These are phyloP conservation scores for Ophiosphaerella herpotricha DNA, from an alignment of 2,329 filamentous ascomycete genomes.

Conservation along the genomic window DNA sequence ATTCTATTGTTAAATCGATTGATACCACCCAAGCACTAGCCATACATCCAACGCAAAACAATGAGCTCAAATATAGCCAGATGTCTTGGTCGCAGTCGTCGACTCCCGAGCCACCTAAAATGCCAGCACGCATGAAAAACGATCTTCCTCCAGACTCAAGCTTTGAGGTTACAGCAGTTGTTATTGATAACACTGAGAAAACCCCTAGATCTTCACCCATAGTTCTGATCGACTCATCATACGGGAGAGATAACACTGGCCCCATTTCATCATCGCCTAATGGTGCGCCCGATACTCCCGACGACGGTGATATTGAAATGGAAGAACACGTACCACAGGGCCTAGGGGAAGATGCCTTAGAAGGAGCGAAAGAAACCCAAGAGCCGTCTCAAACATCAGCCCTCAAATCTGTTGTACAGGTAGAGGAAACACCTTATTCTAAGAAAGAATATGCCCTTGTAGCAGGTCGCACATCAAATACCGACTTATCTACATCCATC, in stretches of 20 bases:
- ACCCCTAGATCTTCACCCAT: too few relatives aligned
- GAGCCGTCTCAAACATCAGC: neutral
- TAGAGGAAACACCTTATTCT: constrained; percentile 36
- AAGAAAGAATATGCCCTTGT: constrained; percentile 20
- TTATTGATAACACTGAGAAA: neutral
- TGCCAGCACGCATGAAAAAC: constrained; percentile 3
- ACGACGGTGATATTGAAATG: constrained; percentile 39
- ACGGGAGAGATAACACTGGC: constrained; percentile 9
- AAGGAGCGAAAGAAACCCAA: neutral
- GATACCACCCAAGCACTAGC: constrained; percentile 11
- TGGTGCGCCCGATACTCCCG: constrained; percentile 6
- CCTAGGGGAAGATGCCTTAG: constrained; percentile 28
- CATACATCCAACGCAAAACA: constrained; percentile 7
- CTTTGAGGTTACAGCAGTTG: constrained; percentile 8
- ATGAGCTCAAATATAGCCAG: constrained; percentile 12
- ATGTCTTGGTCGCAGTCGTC: constrained; percentile 28
- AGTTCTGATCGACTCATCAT: constrained; percentile 11
- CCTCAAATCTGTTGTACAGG: constrained; percentile 24
- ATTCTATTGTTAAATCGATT: constrained; percentile 1
- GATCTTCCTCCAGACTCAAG: constrained; percentile 40
- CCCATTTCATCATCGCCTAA: constrained; percentile 26
- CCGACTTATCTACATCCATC: constrained; percentile 30
- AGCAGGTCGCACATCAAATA: constrained; percentile 19
- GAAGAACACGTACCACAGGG: constrained; percentile 33
- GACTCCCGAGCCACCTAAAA: constrained; percentile 21